A percentile compares a stretch with the other conserved stretches of the same genome.
Conservation (phyloP, 2,329 filamentous ascomycete genomes). For the Cladosporium cucumerinum region DNA sequence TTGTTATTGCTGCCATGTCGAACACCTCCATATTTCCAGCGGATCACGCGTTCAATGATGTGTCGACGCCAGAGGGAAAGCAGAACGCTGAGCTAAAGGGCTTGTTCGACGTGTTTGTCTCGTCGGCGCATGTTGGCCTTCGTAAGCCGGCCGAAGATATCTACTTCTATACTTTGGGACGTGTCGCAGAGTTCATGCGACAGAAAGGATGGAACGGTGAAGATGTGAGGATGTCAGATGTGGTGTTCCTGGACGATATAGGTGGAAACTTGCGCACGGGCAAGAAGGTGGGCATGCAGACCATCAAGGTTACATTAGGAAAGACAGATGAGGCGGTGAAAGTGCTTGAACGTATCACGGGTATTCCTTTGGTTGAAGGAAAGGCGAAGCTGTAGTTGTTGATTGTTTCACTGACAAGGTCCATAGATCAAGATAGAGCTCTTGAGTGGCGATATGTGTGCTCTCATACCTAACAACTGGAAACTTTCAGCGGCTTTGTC, state of each 20-base stretch:
- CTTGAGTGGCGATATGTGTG: neutral
- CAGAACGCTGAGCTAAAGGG: slow-evolving; percentile 53
- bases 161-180: slow-evolving; percentile 68
- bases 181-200: slow-evolving; percentile 62
- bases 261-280: slow-evolving; percentile 86
- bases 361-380: slow-evolving; percentile 55
- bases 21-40: slow-evolving; percentile 87
- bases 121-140: slow-evolving; percentile 79
- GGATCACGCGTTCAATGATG: slow-evolving; percentile 63
- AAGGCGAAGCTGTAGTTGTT: slow-evolving; percentile 23
- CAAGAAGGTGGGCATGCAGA: slow-evolving; percentile 69
- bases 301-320: slow-evolving; percentile 80
- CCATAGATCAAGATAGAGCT: neutral
- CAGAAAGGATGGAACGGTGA: slow-evolving; percentile 52
- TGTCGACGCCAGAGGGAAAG: slow-evolving; percentile 38
- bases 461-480: neutral
- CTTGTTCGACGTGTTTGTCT: slow-evolving; percentile 83
- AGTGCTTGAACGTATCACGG: slow-evolving; percentile 72
- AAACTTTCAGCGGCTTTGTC: neutral
- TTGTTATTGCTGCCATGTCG: slow-evolving; percentile 76
- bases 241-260: slow-evolving; percentile 91
- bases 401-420: neutral
- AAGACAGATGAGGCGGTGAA: slow-evolving; percentile 75
- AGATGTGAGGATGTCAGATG: slow-evolving; percentile 60
- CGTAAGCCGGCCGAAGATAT: slow-evolving; percentile 83